A percentile compares a stretch with the other conserved stretches of the same genome.
Conservation (phyloP, 192 early-diverging fungal species). For the Backusella sp. region DNA sequence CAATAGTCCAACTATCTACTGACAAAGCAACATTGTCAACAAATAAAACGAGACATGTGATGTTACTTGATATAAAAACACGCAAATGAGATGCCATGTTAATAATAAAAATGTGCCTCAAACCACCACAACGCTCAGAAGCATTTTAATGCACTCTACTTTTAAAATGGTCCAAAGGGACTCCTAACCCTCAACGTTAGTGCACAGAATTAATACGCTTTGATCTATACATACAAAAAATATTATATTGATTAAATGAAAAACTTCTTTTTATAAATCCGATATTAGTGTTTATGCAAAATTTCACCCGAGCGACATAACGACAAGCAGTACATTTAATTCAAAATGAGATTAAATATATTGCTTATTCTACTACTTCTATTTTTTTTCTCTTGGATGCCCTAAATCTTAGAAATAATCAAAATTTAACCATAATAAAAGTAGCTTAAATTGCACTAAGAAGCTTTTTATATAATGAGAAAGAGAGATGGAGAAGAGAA, state of each 20-base stretch:
- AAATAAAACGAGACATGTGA: neutral
- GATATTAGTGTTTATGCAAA: neutral
- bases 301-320: neutral
- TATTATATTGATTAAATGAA: neutral
- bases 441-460: neutral
- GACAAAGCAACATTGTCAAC: neutral
- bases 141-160: neutral
- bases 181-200: neutral
- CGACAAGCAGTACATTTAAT: neutral
- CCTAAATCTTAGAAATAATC: neutral
- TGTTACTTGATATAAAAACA: neutral
- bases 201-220: neutral
- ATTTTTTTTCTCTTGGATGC: neutral
- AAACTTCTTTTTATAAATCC: neutral
- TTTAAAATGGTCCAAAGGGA: neutral
- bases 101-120: neutral
- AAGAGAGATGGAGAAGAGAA: neutral
- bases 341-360: neutral
- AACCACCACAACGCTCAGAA: neutral
- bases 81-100: neutral
- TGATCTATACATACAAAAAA: neutral
- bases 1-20: neutral
- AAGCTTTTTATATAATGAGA: slow-evolving; percentile 4
- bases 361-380: neutral
- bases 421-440: neutral